Conservation (phyloP, 2,329 filamentous ascomycete species). For the Tolypocladium album region DNA sequence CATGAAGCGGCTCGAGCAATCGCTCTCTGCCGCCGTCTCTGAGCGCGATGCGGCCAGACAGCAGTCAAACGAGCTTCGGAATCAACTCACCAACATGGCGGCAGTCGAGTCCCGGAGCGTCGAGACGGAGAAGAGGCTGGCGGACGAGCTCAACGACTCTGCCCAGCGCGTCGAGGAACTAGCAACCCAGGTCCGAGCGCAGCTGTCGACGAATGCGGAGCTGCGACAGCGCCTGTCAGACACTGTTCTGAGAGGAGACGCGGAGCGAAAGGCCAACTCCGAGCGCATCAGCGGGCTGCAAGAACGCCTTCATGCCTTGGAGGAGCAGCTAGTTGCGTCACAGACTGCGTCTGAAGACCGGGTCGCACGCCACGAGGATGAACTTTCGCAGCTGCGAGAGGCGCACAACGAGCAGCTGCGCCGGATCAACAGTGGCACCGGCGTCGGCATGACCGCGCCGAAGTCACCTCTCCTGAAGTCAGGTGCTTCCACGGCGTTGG, state of each 20-base stretch:
- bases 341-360: constrained; percentile 82
- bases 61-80: constrained; percentile 51
- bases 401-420: constrained; percentile 67
- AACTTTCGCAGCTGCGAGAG: constrained; percentile 65
- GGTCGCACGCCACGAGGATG: constrained; percentile 75
- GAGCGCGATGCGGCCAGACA: constrained; percentile 63
- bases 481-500: constrained; percentile 20
- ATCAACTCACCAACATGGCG: constrained; percentile 48
- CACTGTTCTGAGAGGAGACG: constrained; percentile 74
- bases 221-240: constrained; percentile 67
- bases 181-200: constrained; percentile 65
- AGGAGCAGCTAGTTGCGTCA: constrained; percentile 72
- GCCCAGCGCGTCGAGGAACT: constrained; percentile 71
- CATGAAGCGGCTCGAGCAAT: constrained; percentile 55
- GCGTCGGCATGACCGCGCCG: constrained; percentile 18
- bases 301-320: constrained; percentile 65
- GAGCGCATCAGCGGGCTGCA: constrained; percentile 78
- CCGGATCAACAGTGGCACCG: constrained; percentile 48
- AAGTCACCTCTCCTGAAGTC: constrained; percentile 25
- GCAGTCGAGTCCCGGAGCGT: constrained; percentile 44
- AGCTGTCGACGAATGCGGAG: constrained; percentile 66
- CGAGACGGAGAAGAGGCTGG: constrained; percentile 51
- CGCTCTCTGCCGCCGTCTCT: constrained; percentile 56
- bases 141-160: constrained; percentile 60
- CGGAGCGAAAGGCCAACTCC: constrained; percentile 70